Conservation (phyloP, 225 moss, liverwort and hornwort genomes). For the Climacium dendroides region DNA sequence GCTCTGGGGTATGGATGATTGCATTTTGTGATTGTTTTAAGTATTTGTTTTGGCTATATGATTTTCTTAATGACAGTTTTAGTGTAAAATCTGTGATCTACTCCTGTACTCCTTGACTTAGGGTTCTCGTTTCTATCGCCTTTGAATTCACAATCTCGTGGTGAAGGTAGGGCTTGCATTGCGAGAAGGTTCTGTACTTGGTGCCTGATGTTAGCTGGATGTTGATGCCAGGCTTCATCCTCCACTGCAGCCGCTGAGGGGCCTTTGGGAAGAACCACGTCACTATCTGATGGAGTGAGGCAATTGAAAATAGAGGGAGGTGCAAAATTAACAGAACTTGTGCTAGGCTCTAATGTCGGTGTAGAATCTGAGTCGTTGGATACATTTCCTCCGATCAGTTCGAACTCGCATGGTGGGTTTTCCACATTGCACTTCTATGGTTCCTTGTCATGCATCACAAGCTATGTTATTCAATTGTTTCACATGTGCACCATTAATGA, state of each 20-base stretch:
- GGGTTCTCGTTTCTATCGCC: background rate
- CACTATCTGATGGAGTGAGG: conserved; percentile 15
- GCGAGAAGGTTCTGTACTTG: background rate
- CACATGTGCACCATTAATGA: background rate
- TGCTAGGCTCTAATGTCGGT: background rate
- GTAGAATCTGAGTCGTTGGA: background rate
- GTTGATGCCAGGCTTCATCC: conserved; percentile 32
- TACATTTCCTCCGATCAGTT: background rate
- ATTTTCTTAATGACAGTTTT: background rate
- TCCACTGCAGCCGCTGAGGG: conserved; percentile 13
- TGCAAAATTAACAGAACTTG: background rate
- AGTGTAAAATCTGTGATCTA: background rate
- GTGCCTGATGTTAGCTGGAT: conserved; percentile 15
- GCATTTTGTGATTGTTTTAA: background rate
- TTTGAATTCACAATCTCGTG: background rate
- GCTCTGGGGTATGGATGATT: background rate
- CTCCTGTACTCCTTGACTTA: background rate
- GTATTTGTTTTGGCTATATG: background rate
- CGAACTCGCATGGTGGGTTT: conserved; percentile 6
- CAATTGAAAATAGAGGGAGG: conserved; percentile 5
- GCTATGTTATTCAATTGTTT: background rate
- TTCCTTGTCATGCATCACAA: background rate
- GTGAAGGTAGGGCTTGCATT: background rate
- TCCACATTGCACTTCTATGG: background rate
- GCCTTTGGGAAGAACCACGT: background rate